A percentile compares a stretch with the other conserved stretches of the same genome.
These are phyloP conservation scores for Actinomucor elegans DNA, from an alignment of 371 early-diverging fungal genomes.

Conservation along the genomic window DNA sequence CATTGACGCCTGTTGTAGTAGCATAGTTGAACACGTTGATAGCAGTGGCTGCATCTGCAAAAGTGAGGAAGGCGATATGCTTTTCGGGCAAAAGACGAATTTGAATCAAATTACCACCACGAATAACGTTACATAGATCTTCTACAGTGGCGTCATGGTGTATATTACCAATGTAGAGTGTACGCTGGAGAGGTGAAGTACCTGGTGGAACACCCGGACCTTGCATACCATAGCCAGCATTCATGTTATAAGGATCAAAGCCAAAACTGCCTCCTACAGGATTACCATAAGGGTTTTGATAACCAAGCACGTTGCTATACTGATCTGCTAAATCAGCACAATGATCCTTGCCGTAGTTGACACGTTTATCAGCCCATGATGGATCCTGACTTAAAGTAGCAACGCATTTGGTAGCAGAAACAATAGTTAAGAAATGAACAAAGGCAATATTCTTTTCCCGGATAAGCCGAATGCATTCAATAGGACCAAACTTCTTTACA, in stretches of 20 bases:
- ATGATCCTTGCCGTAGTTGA: conserved; percentile 79
- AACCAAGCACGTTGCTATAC: background rate
- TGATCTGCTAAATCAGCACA: conserved; percentile 45
- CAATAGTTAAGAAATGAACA: conserved; percentile 69
- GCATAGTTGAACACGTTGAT: conserved; percentile 57
- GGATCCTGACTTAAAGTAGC: conserved; percentile 43
- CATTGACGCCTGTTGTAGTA: conserved; percentile 53
- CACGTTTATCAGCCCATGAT: conserved; percentile 47
- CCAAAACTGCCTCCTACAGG: background rate
- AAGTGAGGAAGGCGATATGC: conserved; percentile 82
- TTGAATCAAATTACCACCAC: conserved; percentile 77
- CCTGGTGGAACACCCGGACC: background rate
- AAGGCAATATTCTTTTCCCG: conserved; percentile 72
- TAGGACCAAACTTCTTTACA: conserved; percentile 56
- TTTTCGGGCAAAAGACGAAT: conserved; percentile 74
- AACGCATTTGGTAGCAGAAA: conserved; percentile 68
- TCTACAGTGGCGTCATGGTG: conserved; percentile 69
- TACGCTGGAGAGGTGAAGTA: conserved; percentile 18
- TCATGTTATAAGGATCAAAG: conserved; percentile 19
- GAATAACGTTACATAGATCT: conserved; percentile 84
- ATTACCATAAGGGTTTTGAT: background rate
- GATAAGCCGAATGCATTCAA: conserved; percentile 71
- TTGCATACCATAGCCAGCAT: background rate
- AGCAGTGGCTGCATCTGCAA: conserved; percentile 74
- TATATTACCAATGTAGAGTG: conserved; percentile 78